These are phyloP conservation scores for Curvularia spicifera DNA, from an alignment of 2,329 filamentous ascomycete species.

Conservation along the genomic window DNA sequence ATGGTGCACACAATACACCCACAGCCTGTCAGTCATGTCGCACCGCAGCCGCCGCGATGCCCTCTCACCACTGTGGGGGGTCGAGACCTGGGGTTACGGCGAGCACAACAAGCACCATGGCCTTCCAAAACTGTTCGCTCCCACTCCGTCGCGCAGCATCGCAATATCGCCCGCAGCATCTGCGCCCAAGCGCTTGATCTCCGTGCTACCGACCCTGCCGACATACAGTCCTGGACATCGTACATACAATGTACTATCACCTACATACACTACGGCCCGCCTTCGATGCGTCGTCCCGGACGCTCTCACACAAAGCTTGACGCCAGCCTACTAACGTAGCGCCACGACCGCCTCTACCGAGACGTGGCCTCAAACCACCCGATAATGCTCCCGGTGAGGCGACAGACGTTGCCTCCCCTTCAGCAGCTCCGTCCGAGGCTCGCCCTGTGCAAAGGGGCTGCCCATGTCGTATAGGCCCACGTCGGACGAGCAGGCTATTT, in stretches of 20 bases:
- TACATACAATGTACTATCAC: too few species aligned
- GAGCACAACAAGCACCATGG: conserved; percentile 26
- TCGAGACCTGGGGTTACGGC: conserved; percentile 31
- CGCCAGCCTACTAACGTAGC: conserved; percentile 24
- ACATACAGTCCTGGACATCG: not conserved
- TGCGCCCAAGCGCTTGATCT: conserved; percentile 1
- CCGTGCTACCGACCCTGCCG: conserved; percentile 11
- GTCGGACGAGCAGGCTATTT: conserved; percentile 19
- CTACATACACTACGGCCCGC: conserved; percentile 25
- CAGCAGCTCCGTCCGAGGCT: conserved; percentile 7
- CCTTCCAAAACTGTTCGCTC: conserved; percentile 10
- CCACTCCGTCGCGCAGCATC: conserved; percentile 16
- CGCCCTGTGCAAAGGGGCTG: conserved; percentile 20
- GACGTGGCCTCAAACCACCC: conserved; percentile 13
- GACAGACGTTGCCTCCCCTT: conserved; percentile 6
- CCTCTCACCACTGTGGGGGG: conserved; percentile 26
- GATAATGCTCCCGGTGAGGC: conserved; percentile 16
- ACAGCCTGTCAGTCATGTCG: conserved; percentile 26
- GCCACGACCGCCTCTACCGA: conserved; percentile 19
- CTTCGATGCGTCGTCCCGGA: conserved; percentile 27
- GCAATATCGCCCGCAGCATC: conserved; percentile 27
- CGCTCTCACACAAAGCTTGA: conserved; percentile 23
- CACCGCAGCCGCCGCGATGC: conserved; percentile 24
- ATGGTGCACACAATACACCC: conserved; percentile 21
- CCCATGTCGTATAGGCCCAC: conserved; percentile 23